A percentile compares a stretch with the other conserved stretches of the same genome.
phyloP scores from a whole-genome alignment of 2,329 filamentous ascomycete genomes.

The Penicillium nordicum region DNA sequence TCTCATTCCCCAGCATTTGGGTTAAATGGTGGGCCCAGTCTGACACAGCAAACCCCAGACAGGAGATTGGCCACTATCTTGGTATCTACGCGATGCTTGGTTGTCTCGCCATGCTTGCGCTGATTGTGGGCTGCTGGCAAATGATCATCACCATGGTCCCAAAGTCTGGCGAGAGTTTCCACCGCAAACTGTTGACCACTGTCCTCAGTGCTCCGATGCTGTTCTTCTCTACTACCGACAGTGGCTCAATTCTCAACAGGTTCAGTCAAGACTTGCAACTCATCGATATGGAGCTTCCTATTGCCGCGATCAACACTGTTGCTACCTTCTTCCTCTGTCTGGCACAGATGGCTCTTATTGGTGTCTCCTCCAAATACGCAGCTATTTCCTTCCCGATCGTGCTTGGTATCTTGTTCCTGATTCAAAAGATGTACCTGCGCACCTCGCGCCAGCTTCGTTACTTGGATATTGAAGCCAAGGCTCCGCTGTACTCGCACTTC shows the following conservation, averaged over 20 bases:
- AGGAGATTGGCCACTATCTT: conserved; percentile 36
- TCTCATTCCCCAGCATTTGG: conserved; percentile 44
- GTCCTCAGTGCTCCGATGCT: conserved; percentile 46
- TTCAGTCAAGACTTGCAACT: conserved; percentile 47
- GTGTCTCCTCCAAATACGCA: conserved; percentile 47
- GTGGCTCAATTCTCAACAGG: conserved; percentile 42
- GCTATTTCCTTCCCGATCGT: conserved; percentile 52
- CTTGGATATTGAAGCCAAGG: conserved; percentile 61
- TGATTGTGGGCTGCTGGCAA: conserved; percentile 43
- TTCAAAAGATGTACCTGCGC: conserved; percentile 58
- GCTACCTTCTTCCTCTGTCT: conserved; percentile 37
- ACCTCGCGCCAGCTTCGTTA: conserved; percentile 60
- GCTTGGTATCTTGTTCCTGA: conserved; percentile 44
- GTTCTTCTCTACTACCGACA: conserved; percentile 44
- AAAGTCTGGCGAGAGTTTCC: conserved; percentile 50
- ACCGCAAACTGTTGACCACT: conserved; percentile 47
- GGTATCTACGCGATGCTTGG: conserved; percentile 42
- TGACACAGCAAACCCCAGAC: conserved; percentile 35
- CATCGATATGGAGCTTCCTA: conserved; percentile 45
- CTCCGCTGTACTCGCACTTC: conserved; percentile 57
- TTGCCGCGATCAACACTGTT: conserved; percentile 41
- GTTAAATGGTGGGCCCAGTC: conserved; percentile 42
- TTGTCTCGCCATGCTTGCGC: conserved; percentile 34
- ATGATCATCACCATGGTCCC: conserved; percentile 55
- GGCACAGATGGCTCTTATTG: conserved; percentile 50